phyloP scores from a whole-genome alignment of 2,329 filamentous ascomycete species.

The Talaromyces islandicus region DNA sequence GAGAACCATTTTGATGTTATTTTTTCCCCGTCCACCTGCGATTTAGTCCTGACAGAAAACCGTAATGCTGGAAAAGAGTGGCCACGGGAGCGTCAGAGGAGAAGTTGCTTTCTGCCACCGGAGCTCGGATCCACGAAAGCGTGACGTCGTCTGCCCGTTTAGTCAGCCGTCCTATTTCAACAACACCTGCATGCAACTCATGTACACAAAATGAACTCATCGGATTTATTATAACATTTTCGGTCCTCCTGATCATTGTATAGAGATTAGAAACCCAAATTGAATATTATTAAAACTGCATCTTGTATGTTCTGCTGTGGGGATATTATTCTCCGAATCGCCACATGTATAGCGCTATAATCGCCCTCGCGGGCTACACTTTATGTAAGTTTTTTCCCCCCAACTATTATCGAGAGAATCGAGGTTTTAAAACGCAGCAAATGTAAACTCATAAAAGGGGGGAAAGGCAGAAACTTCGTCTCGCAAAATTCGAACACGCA shows the following conservation, averaged over 20 bases:
- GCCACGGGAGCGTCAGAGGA: neutral
- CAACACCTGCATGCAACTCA: neutral
- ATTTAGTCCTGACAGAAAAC: neutral
- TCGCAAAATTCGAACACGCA: neutral
- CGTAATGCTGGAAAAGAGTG: neutral
- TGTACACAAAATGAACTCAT: too few species aligned
- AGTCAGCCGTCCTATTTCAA: neutral
- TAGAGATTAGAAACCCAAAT: neutral
- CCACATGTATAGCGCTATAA: neutral
- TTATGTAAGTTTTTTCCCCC: slow-evolving; percentile 1
- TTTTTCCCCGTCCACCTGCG: neutral
- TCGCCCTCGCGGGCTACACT: slow-evolving; percentile 12
- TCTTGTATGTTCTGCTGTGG: neutral
- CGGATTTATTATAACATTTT: neutral
- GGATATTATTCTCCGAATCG: neutral
- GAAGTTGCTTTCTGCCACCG: neutral
- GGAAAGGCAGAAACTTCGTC: neutral
- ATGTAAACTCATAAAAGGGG: neutral
- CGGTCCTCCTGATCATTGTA: neutral
- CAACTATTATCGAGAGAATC: neutral
- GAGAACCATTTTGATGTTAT: slow-evolving; percentile 1
- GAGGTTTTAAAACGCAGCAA: neutral
- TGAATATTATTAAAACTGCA: neutral
- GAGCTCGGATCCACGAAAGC: neutral
- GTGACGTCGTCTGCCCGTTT: slow-evolving; percentile 2